Base-by-base conservation (phyloP, 208 protist species). In the Trypanosoma scelopori region DNA sequence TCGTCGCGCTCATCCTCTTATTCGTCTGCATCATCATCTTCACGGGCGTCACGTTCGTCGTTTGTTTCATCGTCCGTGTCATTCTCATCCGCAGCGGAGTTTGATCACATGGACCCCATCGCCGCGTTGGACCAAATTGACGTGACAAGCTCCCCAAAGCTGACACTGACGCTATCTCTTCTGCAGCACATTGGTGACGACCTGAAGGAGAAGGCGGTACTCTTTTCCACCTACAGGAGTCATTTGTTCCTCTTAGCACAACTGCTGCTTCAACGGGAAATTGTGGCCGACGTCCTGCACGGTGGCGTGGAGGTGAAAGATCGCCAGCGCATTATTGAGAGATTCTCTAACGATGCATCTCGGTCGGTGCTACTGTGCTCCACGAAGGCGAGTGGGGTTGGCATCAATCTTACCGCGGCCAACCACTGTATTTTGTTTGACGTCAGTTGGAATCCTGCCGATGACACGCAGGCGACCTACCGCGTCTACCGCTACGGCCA, bases 351-450 rank as follows among this genome's bases (percentile, higher is more conserved):
- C 0, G 76, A 78, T 41, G 16, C 66, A 3, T 45, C 47, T 2
- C 71, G 53, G 9, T 55, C 28, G 12, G 79, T 98, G 32, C 85
- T 98, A 30, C 69, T 98, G 20, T 91, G 97, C 65, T 97, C 90
- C n/a, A 96, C 94, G 18, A 81, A 79, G 18, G 98, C 94, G 0
- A 94, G 96, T 18, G 87, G 93, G 35, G 78, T 97, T 7, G 97
- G 97, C 28, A 87, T 99, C 61, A 98, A 98, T 50, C 76, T 99
- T 2, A 78, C 72, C 5, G 77, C 82, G 0, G 97, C 97, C 13
- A 96, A 93, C 66, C 87, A 93, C 69, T 97, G 98, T 58, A 89
- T 99, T 32, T 56, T 99, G 25, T 91, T 98, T 58, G 97, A 99
- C 61, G 84, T 95, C 15, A 87, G 82, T 59, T 98, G 94, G 92